Evolutionary conservation across 768 basidiomycete genomes (phyloP).

Genomic region (Lepiota venenata): DNA sequence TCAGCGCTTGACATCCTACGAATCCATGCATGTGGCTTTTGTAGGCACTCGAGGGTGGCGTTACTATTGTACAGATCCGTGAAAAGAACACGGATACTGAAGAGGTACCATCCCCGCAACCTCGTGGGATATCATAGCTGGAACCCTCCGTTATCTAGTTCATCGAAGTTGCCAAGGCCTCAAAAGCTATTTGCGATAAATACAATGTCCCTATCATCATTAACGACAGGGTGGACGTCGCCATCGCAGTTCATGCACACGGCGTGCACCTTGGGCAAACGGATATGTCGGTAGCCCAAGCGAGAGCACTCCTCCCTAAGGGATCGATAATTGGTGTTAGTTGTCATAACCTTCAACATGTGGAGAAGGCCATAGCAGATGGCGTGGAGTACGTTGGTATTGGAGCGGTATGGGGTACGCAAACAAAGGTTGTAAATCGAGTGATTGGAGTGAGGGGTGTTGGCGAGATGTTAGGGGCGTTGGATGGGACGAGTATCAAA

Average conservation of each 20-base stretch:
- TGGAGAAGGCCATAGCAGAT: conserved; percentile 54
- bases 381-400: conserved; percentile 87
- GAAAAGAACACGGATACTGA: conserved; percentile 83
- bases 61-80: conserved; percentile 85
- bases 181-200: conserved; percentile 68
- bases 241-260: conserved; percentile 67
- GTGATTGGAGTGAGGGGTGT: conserved; percentile 73
- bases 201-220: conserved; percentile 83
- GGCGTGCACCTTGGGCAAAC: conserved; percentile 91
- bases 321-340: conserved; percentile 79
- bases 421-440: conserved; percentile 69
- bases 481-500: conserved; percentile 62
- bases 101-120: conserved; percentile 50
- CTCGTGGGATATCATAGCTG: background rate
- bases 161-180: conserved; percentile 64
- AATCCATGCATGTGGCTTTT: conserved; percentile 3
- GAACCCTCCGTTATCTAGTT: conserved; percentile 45
- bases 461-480: conserved; percentile 56
- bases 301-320: conserved; percentile 63
- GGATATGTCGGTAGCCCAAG: conserved; percentile 72
- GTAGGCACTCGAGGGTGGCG: conserved; percentile 81
- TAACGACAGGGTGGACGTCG: conserved; percentile 87
- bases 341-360: conserved; percentile 66
- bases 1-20: background rate
- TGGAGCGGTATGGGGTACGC: conserved; percentile 79